A percentile compares a stretch with the other conserved stretches of the same genome.
These are phyloP conservation scores for Trebouxia gelatinosa DNA, from an alignment of 163 green algal genomes.

Conservation along the genomic window DNA sequence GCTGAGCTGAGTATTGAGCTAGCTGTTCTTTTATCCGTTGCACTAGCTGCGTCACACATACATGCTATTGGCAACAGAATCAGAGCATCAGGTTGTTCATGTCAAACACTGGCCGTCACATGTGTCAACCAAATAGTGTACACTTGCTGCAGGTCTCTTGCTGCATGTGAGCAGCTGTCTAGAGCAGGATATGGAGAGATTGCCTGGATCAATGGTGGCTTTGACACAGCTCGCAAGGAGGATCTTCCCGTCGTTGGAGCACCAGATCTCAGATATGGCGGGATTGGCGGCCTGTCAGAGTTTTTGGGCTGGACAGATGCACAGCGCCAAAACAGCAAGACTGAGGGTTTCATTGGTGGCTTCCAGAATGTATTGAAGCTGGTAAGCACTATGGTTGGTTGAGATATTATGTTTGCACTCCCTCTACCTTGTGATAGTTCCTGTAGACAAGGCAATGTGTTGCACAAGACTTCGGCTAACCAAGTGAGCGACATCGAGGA, in stretches of 20 bases:
- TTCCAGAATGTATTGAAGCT: slow-evolving; percentile 48
- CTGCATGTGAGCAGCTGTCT: slow-evolving; percentile 83
- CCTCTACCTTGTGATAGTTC: neutral
- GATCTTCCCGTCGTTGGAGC: slow-evolving; percentile 49
- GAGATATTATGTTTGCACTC: neutral
- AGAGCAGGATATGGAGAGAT: slow-evolving; percentile 75
- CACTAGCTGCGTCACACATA: no score
- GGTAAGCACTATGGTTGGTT: slow-evolving; percentile 13
- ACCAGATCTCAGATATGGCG: slow-evolving; percentile 50
- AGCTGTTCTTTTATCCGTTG: no score
- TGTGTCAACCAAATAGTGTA: no score
- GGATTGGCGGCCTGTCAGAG: slow-evolving; percentile 59
- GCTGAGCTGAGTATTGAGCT: no score
- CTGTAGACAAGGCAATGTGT: no score
- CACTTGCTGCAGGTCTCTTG: slow-evolving; percentile 74
- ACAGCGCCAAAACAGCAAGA: slow-evolving; percentile 45
- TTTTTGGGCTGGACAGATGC: slow-evolving; percentile 62
- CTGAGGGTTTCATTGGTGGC: slow-evolving; percentile 46
- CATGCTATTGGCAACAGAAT: no score
- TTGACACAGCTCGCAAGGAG: slow-evolving; percentile 70
- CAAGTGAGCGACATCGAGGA: no score
- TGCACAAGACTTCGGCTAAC: no score
- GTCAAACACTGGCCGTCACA: no score
- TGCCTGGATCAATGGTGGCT: slow-evolving; percentile 90
- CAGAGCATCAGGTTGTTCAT: no score